Conservation (phyloP, 2,329 filamentous ascomycete genomes). For the Talaromyces sp. region DNA sequence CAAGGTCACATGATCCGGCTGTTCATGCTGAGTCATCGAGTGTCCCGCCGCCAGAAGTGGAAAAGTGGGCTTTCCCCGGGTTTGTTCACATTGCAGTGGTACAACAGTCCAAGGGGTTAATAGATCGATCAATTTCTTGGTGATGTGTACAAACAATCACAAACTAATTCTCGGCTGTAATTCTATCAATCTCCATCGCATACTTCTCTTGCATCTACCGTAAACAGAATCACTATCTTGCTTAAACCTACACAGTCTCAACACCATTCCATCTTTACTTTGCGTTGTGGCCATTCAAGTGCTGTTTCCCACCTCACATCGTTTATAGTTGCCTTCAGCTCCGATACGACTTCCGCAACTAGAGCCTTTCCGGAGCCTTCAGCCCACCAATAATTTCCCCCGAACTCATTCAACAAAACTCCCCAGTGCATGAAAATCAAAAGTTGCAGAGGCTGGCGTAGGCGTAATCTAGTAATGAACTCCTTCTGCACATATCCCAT, state of each 20-base stretch:
- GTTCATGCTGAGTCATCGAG: conserved; percentile 1
- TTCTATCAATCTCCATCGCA: no score
- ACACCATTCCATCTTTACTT: no score
- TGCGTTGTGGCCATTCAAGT: no score
- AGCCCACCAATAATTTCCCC: conserved; percentile 32
- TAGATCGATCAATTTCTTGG: no score
- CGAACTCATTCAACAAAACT: conserved; percentile 24
- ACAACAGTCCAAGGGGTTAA: no score
- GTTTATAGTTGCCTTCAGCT: not conserved
- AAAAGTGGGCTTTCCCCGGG: conserved; percentile 4
- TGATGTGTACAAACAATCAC: no score
- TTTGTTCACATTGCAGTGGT: not conserved
- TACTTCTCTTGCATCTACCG: no score
- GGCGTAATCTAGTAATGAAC: conserved; percentile 23
- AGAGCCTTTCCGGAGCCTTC: conserved; percentile 23
- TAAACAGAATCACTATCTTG: no score
- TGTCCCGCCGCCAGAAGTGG: not conserved
- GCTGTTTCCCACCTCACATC: no score
- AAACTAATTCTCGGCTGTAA: no score
- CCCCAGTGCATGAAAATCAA: conserved; percentile 33
- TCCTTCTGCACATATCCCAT: conserved; percentile 25
- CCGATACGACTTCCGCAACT: conserved; percentile 1
- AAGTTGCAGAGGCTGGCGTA: conserved; percentile 23
- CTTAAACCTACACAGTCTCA: no score
- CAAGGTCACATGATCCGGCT: not conserved